Evolutionary conservation across 805 yeast genomes (phyloP).

Genomic region (Metschnikowia anglica): DNA sequence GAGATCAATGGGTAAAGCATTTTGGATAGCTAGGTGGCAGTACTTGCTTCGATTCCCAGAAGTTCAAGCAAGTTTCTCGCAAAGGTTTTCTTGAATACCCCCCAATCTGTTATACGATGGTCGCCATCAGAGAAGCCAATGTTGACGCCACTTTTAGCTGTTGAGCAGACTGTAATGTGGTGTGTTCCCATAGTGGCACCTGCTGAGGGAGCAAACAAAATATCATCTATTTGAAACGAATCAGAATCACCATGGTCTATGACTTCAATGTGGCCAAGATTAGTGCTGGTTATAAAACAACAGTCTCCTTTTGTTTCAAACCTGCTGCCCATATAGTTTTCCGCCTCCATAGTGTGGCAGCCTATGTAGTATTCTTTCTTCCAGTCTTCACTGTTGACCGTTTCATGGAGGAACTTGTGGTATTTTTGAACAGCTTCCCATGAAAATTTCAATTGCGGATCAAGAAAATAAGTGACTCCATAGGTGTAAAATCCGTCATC

Average conservation of each 20-base stretch:
- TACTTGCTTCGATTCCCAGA: neutral
- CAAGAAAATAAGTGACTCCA: constrained; percentile 8
- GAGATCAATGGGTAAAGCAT: no score
- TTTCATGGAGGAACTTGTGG: constrained; percentile 9
- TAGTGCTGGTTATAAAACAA: constrained; percentile 11
- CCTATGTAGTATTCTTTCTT: constrained; percentile 11
- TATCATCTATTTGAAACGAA: constrained; percentile 7
- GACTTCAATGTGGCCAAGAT: constrained; percentile 8
- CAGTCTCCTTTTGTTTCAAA: constrained; percentile 7
- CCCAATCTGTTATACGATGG: constrained; percentile 9
- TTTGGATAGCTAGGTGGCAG: no score
- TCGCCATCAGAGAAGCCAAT: constrained; percentile 10
- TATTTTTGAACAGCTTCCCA: constrained; percentile 12
- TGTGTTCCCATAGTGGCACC: constrained; percentile 15
- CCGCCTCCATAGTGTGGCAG: constrained; percentile 10
- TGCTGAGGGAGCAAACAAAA: constrained; percentile 10
- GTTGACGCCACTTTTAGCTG: constrained; percentile 9
- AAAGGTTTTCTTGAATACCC: constrained; percentile 3
- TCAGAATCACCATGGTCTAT: constrained; percentile 5
- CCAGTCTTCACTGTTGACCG: constrained; percentile 11
- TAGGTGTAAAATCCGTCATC: constrained; percentile 14
- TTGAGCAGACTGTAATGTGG: constrained; percentile 12
- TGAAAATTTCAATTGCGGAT: constrained; percentile 5
- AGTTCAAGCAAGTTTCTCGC: constrained; percentile 3
- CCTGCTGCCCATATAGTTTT: constrained; percentile 5